These are phyloP conservation scores for Ascochyta pisi DNA, from an alignment of 2,329 filamentous ascomycete species.

Conservation along the genomic window DNA sequence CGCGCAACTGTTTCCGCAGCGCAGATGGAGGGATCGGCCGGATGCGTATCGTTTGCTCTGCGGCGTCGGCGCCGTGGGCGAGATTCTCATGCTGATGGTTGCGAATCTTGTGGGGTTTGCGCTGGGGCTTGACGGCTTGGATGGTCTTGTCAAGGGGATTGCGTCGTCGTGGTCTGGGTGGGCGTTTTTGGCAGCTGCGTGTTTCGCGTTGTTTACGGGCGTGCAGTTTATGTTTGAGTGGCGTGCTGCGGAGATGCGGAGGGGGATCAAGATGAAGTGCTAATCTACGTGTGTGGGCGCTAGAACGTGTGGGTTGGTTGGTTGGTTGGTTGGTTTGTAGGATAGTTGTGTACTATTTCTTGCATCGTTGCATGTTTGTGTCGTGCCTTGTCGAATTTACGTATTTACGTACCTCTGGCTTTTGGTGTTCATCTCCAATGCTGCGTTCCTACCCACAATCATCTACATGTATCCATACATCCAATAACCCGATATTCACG, in stretches of 20 bases:
- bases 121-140: conserved; percentile 85
- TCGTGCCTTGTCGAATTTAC: too few relatives aligned
- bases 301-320: too few relatives aligned
- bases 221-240: conserved; percentile 97
- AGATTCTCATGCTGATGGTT: conserved; percentile 93
- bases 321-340: too few relatives aligned
- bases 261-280: conserved; percentile 84
- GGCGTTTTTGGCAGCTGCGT: conserved; percentile 75
- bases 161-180: conserved; percentile 77
- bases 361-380: too few relatives aligned
- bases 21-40: conserved; percentile 72
- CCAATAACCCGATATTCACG: too few relatives aligned
- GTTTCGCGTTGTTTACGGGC: conserved; percentile 78
- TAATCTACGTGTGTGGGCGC: conserved; percentile 46
- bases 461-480: too few relatives aligned
- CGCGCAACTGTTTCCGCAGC: conserved; percentile 72
- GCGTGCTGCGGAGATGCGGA: conserved; percentile 80
- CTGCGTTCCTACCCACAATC: too few relatives aligned
- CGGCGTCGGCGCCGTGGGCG: conserved; percentile 79
- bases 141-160: conserved; percentile 77
- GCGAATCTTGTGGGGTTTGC: conserved; percentile 97
- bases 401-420: too few relatives aligned
- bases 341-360: too few relatives aligned
- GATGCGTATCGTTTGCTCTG: conserved; percentile 80
- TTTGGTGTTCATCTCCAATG: too few relatives aligned